Evolutionary conservation across 2,329 filamentous ascomycete species (phyloP), one percentile per base, ranked within the genome.

Genomic region (Penicillium hordei): DNA sequence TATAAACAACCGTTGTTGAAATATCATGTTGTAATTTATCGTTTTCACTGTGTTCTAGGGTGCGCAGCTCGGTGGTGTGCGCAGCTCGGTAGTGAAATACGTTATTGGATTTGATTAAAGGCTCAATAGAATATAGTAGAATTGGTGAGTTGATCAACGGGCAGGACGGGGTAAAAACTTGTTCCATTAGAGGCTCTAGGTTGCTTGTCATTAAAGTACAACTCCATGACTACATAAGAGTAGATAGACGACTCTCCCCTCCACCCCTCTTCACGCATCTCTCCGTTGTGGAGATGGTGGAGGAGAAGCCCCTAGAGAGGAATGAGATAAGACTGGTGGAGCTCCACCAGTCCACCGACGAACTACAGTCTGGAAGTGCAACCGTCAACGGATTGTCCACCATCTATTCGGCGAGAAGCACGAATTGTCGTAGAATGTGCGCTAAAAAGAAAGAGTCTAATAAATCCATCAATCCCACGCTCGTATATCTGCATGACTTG

Each of bases 241-340:
- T 27, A 36, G 31, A 48, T 48, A 25, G 33, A 25, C 31, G 4
- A 54, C 42, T 12, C 6, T 29, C 29, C 21, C 21, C 3, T 29
- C 29, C 21, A 2, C 3, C 29, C 8, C 36, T 40, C 33, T 17
- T 55, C 43, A 44, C 39, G 43, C 44, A 34, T 55, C 44, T 55
- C 36, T 55, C 52, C 34, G 44, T 23, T n/a, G 52, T 55, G 52
- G 52, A 55, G 52, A 15, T 52, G 50, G 50, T 54, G 42, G 51
- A 48, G 33, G 33, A 15, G 34, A 27, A 21, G 33, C 27, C 21
- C 21, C 33, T 34, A 15, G 33, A 34, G 33, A 34, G 17, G 31
- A 19, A 38, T 12, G 38, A n/a, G 52, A 48, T 54, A 48, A 48
- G 52, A 40, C 19, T n/a, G 44, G 52, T 55, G 52, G 52, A 55